Evolutionary conservation across 805 yeast genomes (phyloP).

Genomic region (Candida ficus): DNA sequence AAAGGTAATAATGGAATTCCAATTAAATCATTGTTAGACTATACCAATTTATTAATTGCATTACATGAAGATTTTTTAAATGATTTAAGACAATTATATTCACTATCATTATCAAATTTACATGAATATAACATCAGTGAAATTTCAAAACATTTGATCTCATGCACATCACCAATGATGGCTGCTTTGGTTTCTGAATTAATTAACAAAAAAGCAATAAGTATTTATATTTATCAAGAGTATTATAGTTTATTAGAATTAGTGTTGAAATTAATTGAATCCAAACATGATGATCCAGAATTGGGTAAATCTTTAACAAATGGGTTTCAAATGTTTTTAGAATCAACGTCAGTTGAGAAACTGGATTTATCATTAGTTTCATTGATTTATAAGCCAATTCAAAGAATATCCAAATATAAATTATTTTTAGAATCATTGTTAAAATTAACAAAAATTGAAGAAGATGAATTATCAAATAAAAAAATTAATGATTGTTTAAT

Average conservation of each 20-base stretch:
- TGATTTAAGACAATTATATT: slow-evolving; percentile 19
- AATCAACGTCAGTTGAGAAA: slow-evolving; percentile 34
- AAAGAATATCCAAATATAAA: slow-evolving; percentile 45
- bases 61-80: slow-evolving; percentile 29
- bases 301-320: slow-evolving; percentile 19
- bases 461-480: slow-evolving; percentile 14
- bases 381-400: slow-evolving; percentile 48
- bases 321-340: slow-evolving; percentile 34
- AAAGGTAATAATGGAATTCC: slow-evolving; percentile 31
- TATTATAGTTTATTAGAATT: slow-evolving; percentile 31
- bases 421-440: slow-evolving; percentile 41
- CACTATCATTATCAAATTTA: slow-evolving; percentile 1
- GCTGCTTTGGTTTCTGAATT: slow-evolving; percentile 21
- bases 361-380: slow-evolving; percentile 51
- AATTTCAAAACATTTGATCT: slow-evolving; percentile 1
- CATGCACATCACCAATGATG: slow-evolving; percentile 19
- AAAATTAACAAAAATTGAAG: slow-evolving; percentile 25
- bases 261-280: slow-evolving; percentile 29
- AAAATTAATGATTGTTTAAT: slow-evolving; percentile 15
- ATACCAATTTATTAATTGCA: slow-evolving; percentile 26
- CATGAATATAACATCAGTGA: slow-evolving; percentile 1
- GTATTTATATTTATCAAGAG: slow-evolving; percentile 28
- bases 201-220: slow-evolving; percentile 22
- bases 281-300: slow-evolving; percentile 23
- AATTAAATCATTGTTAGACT: slow-evolving; percentile 26